Evolutionary conservation across 306 rosid species (phyloP).

Genomic region (Ormosia semicastrata): DNA sequence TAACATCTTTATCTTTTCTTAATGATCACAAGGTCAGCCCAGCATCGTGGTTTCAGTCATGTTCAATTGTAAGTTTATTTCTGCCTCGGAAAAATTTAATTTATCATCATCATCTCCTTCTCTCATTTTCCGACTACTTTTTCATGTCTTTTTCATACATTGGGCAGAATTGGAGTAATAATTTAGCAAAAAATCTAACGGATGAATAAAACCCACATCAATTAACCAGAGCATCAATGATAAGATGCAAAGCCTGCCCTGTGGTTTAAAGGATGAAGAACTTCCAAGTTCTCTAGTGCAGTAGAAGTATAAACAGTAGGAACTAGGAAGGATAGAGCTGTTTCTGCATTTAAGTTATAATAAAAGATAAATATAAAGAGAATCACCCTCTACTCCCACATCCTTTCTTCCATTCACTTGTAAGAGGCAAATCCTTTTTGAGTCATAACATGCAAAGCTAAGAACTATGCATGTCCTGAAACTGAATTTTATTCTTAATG

Average conservation of each 20-base stretch:
- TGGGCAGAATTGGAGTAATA: too few species aligned
- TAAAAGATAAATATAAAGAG: background rate
- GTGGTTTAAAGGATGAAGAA: slow-evolving; percentile 1
- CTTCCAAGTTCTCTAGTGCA: background rate
- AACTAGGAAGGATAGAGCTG: background rate
- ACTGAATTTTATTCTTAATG: too few species aligned
- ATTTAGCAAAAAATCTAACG: too few species aligned
- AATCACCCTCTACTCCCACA: background rate
- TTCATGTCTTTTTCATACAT: too few species aligned
- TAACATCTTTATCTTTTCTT: background rate
- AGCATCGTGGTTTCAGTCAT: too few species aligned
- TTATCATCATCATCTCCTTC: too few species aligned
- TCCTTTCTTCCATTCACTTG: background rate
- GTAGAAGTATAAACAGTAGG: background rate
- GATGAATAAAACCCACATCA: background rate
- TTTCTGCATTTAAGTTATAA: background rate
- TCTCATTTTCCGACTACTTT: too few species aligned
- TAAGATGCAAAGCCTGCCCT: background rate
- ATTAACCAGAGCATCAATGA: slow-evolving; percentile 1
- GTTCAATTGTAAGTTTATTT: too few species aligned
- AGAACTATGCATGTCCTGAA: slow-evolving; percentile 5
- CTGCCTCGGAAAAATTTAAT: too few species aligned
- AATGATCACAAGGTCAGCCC: slow-evolving; percentile 63
- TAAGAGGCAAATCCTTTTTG: slow-evolving; percentile 6
- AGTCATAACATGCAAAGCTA: slow-evolving; percentile 6